Evolutionary conservation across 306 rosid species (phyloP).

Genomic region (Vicia faba): DNA sequence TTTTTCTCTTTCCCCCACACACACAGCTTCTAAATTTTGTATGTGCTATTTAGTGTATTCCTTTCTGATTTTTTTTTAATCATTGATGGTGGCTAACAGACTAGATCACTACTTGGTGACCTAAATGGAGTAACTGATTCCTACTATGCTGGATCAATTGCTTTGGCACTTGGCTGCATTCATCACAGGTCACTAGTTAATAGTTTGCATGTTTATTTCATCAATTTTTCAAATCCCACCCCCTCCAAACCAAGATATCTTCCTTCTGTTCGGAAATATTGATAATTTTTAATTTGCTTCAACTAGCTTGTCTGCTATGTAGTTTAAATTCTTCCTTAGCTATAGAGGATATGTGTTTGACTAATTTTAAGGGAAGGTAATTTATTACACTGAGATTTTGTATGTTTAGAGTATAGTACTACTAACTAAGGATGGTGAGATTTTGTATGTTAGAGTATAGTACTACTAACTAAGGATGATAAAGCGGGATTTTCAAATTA

Average conservation of each 20-base stretch:
- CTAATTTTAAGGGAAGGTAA: neutral
- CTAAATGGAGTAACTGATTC: conserved; percentile 73
- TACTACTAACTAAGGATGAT: neutral
- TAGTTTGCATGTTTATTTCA: conserved; percentile 31
- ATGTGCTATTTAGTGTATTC: neutral
- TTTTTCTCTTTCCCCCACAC: neutral
- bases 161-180: conserved; percentile 94
- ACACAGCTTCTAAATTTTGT: conserved; percentile 12
- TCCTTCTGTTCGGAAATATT: neutral
- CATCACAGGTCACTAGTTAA: conserved; percentile 73
- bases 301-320: conserved; percentile 25
- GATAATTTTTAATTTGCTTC: conserved; percentile 33
- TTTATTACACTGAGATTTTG: neutral
- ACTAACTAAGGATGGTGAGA: too few relatives aligned
- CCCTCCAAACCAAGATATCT: neutral
- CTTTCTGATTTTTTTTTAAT: conserved; percentile 36
- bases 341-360: conserved; percentile 13
- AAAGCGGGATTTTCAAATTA: neutral
- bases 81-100: conserved; percentile 54
- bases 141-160: conserved; percentile 83
- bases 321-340: conserved; percentile 5
- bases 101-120: conserved; percentile 81
- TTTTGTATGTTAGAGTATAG: neutral
- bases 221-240: conserved; percentile 11
- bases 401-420: neutral